Conservation (phyloP, 2,329 filamentous ascomycete genomes). For the Penicillium occitanis region DNA sequence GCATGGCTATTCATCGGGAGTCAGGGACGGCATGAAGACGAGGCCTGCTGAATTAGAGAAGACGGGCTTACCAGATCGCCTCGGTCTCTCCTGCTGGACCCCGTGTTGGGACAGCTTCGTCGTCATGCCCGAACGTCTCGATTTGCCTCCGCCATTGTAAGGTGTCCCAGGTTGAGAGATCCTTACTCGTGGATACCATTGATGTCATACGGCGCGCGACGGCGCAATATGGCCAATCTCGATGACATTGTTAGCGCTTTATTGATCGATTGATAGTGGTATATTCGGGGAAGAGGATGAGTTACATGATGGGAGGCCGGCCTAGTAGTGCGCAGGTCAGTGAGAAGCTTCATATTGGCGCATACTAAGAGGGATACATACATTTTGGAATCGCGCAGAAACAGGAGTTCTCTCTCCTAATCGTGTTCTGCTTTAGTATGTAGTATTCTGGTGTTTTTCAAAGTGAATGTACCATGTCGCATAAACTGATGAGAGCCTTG, state of each 20-base stretch:
- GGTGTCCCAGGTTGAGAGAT: constrained; percentile 56
- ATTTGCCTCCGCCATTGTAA: constrained; percentile 69
- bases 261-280: background rate
- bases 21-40: background rate
- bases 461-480: constrained; percentile 60
- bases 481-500: constrained; percentile 54
- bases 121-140: constrained; percentile 70
- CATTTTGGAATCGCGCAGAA: constrained; percentile 81
- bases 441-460: background rate
- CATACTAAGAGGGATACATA: constrained; percentile 27
- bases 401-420: constrained; percentile 76
- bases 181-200: constrained; percentile 57
- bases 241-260: background rate
- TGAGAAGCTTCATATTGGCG: constrained; percentile 16
- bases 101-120: constrained; percentile 60
- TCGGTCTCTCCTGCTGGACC: constrained; percentile 25
- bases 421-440: background rate
- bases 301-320: constrained; percentile 52
- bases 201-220: constrained; percentile 69
- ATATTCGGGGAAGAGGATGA: constrained; percentile 4
- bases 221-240: constrained; percentile 87
- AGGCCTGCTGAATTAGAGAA: too few species aligned
- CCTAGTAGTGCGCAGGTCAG: constrained; percentile 36
- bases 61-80: constrained; percentile 67
- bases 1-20: constrained; percentile 39